phyloP scores from a whole-genome alignment of 495 filamentous ascomycete genomes.

The Aspergillus conjunctus region DNA sequence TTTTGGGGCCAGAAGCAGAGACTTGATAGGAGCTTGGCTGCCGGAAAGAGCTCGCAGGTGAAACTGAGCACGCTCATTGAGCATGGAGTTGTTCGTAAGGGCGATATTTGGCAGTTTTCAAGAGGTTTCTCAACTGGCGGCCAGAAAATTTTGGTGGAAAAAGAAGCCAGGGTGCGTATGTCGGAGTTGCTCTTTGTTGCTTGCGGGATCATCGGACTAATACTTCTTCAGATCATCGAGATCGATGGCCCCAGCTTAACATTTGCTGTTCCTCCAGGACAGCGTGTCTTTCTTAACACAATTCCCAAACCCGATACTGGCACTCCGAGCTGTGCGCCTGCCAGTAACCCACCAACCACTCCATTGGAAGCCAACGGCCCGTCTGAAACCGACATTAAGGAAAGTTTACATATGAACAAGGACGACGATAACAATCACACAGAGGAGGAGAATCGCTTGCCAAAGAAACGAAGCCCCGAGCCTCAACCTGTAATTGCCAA shows the following conservation, averaged over 20 bases:
- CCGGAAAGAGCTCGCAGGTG: slow-evolving; percentile 53
- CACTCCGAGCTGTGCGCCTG: not conserved
- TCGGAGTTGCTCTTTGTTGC: not conserved
- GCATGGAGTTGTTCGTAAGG: slow-evolving; percentile 48
- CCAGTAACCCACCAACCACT: not conserved
- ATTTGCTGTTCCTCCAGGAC: slow-evolving; percentile 49
- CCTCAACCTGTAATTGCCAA: slow-evolving; percentile 13
- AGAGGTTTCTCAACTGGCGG: slow-evolving; percentile 35
- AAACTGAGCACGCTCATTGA: slow-evolving; percentile 50
- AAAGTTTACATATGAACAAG: not conserved
- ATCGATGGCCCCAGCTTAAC: slow-evolving; percentile 39
- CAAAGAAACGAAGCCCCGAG: slow-evolving; percentile 23
- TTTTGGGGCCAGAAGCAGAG: slow-evolving; percentile 72
- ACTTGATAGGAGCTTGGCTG: slow-evolving; percentile 33
- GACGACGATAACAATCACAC: not conserved
- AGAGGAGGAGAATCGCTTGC: slow-evolving; percentile 8
- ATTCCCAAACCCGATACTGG: slow-evolving; percentile 2
- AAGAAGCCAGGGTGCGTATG: slow-evolving; percentile 49
- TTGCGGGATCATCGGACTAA: not conserved
- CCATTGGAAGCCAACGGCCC: slow-evolving; percentile 1
- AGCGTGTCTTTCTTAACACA: slow-evolving; percentile 41
- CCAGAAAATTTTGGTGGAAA: slow-evolving; percentile 45
- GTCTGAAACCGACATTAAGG: not conserved
- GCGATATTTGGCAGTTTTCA: slow-evolving; percentile 54
- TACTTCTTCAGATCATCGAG: slow-evolving; percentile 36